phyloP scores from a whole-genome alignment of 1,284 basidiomycete genomes.

The Cutaneotrichosporon sp. region DNA sequence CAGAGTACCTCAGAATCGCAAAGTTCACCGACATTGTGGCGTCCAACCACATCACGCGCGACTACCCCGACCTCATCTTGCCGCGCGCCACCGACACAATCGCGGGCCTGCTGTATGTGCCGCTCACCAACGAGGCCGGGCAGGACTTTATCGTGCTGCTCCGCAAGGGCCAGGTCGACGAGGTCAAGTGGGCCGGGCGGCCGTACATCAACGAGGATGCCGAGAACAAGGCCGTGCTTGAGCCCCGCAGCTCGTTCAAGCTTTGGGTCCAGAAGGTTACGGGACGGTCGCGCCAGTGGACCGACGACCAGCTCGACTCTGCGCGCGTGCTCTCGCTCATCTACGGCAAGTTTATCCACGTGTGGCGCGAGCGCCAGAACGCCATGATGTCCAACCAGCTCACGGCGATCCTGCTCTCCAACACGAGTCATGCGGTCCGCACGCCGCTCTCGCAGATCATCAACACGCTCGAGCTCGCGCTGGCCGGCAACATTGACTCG shows the following conservation, averaged over 20 bases:
- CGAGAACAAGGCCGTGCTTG: conserved; percentile 56
- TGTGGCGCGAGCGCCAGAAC: conserved; percentile 83
- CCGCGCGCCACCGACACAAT: conserved; percentile 70
- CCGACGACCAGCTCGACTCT: conserved; percentile 84
- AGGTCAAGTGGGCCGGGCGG: conserved; percentile 78
- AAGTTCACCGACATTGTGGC: conserved; percentile 66
- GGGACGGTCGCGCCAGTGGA: conserved; percentile 74
- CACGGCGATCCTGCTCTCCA: conserved; percentile 77
- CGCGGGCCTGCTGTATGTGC: conserved; percentile 77
- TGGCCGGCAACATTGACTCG: conserved; percentile 73
- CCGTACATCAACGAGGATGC: conserved; percentile 61
- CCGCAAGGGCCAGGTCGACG: conserved; percentile 70
- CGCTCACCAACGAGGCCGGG: conserved; percentile 65
- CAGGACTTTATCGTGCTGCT: conserved; percentile 78
- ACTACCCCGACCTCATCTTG: conserved; percentile 74
- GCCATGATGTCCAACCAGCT: conserved; percentile 68
- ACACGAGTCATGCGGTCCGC: conserved; percentile 81
- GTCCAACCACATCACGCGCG: conserved; percentile 67
- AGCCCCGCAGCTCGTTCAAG: conserved; percentile 78
- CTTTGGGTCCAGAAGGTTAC: conserved; percentile 77
- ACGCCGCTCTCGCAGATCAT: conserved; percentile 48
- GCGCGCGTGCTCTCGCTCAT: conserved; percentile 82
- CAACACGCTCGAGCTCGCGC: conserved; percentile 81
- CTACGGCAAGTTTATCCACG: conserved; percentile 68
- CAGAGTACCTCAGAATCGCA: conserved; percentile 80